phyloP scores from a whole-genome alignment of 176 grass and related monocot genomes.

The Oryza punctata region DNA sequence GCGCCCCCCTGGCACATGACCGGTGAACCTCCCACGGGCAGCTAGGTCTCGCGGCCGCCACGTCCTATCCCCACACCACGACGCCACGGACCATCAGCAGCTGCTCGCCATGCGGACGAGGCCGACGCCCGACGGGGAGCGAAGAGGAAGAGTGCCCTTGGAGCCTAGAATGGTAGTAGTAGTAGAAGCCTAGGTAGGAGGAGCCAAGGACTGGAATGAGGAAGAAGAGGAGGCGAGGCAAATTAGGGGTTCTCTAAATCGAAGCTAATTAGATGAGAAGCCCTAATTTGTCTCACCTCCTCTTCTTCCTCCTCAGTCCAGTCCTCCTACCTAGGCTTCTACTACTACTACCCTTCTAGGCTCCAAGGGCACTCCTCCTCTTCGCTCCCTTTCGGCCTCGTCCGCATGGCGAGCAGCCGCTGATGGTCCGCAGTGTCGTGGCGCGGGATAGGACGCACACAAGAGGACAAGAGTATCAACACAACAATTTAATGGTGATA shows the following conservation, averaged over 20 bases:
- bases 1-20: background rate
- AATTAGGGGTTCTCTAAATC: too few species aligned
- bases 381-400: background rate
- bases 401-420: slow-evolving; percentile 14
- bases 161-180: background rate
- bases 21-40: background rate
- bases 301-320: background rate
- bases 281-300: background rate
- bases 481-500: too few species aligned
- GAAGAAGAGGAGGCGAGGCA: background rate
- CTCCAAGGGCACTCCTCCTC: too few species aligned
- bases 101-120: background rate
- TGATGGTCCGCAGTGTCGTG: slow-evolving; percentile 11
- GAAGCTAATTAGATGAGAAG: too few species aligned
- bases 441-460: slow-evolving; percentile 24
- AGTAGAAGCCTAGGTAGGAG: too few species aligned
- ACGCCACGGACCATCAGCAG: slow-evolving; percentile 31
- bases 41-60: slow-evolving; percentile 10
- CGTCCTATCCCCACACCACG: slow-evolving; percentile 29
- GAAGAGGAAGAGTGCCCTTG: background rate
- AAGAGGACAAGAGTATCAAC: too few species aligned
- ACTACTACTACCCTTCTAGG: background rate
- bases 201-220: too few species aligned
- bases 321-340: background rate
- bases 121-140: background rate